phyloP scores from a whole-genome alignment of 2,329 filamentous ascomycete genomes.

The Clonostachys rosea region DNA sequence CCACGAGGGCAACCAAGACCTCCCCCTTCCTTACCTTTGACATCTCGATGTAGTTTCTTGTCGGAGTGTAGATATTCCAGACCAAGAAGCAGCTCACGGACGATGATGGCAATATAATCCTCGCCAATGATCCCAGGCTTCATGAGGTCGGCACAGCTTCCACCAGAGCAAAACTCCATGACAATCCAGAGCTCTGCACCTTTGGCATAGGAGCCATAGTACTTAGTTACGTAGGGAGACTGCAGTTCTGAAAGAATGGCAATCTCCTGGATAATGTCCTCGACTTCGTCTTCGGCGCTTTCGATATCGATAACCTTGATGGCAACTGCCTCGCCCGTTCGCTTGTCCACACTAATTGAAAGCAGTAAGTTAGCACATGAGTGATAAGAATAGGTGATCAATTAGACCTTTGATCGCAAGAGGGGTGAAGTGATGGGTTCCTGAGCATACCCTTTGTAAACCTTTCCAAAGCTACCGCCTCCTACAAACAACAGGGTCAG shows the following conservation, averaged over 20 bases:
- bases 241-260: slow-evolving; percentile 94
- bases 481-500: slow-evolving; percentile 43
- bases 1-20: neutral
- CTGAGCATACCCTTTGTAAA: slow-evolving; percentile 80
- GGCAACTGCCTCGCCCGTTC: slow-evolving; percentile 87
- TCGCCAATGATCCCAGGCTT: slow-evolving; percentile 88
- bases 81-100: slow-evolving; percentile 83
- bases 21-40: slow-evolving; percentile 64
- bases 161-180: slow-evolving; percentile 98
- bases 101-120: slow-evolving; percentile 95
- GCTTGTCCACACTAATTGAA: slow-evolving; percentile 74
- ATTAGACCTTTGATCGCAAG: neutral
- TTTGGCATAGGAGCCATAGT: slow-evolving; percentile 95
- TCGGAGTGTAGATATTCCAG: slow-evolving; percentile 91
- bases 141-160: slow-evolving; percentile 93
- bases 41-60: slow-evolving; percentile 93
- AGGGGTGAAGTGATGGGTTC: neutral
- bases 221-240: slow-evolving; percentile 95
- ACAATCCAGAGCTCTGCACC: slow-evolving; percentile 98
- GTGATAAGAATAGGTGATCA: neutral
- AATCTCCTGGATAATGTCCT: slow-evolving; percentile 99
- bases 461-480: slow-evolving; percentile 96
- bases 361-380: neutral
- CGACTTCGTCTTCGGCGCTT: slow-evolving; percentile 97
- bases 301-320: slow-evolving; percentile 99